Evolutionary conservation across 768 basidiomycete species (phyloP).

Genomic region (Lactarius psammicola): DNA sequence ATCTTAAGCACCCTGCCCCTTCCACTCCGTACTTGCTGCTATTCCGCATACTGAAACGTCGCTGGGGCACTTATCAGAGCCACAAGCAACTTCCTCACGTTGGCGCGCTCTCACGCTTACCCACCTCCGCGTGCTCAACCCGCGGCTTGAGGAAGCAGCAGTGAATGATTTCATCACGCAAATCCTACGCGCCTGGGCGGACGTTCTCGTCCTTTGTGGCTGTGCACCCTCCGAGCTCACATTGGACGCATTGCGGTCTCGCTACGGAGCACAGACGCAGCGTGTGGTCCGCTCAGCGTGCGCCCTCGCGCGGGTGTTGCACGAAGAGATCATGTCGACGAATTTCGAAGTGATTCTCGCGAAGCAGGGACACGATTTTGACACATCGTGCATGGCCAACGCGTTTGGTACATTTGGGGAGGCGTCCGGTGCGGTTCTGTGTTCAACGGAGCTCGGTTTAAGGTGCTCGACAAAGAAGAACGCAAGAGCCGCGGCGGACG

Average conservation of each 20-base stretch:
- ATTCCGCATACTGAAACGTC: conserved; percentile 18
- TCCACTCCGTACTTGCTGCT: conserved; percentile 28
- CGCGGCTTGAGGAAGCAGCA: conserved; percentile 62
- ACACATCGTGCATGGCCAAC: conserved; percentile 54
- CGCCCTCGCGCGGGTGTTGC: conserved; percentile 58
- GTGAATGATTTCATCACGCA: conserved; percentile 72
- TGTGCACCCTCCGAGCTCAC: conserved; percentile 37
- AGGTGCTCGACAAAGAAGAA: conserved; percentile 56
- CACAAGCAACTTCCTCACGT: conserved; percentile 73
- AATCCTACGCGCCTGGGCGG: conserved; percentile 68
- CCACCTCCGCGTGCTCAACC: conserved; percentile 65
- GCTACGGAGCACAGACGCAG: conserved; percentile 59
- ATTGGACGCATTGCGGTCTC: conserved; percentile 42
- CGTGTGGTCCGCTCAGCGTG: conserved; percentile 65
- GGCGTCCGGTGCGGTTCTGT: conserved; percentile 47
- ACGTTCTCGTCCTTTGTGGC: conserved; percentile 65
- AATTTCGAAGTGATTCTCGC: conserved; percentile 68
- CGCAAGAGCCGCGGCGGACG: conserved; percentile 30
- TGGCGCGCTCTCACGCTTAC: conserved; percentile 75
- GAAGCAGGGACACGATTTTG: conserved; percentile 52
- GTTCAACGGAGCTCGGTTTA: conserved; percentile 71
- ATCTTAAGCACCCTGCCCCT: conserved; percentile 22
- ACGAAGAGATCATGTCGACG: conserved; percentile 76
- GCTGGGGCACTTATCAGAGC: conserved; percentile 44
- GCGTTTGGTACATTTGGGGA: conserved; percentile 60